phyloP scores from a whole-genome alignment of 139 green algal species.

The Haematococcus sp. region DNA sequence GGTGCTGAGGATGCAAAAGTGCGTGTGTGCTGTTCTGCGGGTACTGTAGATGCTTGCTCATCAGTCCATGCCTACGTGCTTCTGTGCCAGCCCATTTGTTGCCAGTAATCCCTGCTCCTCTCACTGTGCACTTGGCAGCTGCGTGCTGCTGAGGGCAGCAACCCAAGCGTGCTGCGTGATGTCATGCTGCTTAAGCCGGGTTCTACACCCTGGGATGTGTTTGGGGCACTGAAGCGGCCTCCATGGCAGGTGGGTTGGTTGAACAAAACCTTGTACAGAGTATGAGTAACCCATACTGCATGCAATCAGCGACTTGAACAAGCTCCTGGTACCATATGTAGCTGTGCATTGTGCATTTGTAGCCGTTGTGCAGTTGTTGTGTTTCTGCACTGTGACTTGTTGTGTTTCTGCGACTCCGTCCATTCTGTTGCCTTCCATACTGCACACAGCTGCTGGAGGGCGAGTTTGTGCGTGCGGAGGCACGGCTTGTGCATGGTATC shows the following conservation, averaged over 20 bases:
- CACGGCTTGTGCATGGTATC: conserved; percentile 16
- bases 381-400: no score
- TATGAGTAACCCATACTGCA: no score
- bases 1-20: conserved; percentile 38
- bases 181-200: conserved; percentile 48
- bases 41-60: background rate
- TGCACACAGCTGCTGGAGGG: conserved; percentile 38
- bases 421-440: background rate
- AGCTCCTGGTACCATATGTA: no score
- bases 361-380: no score
- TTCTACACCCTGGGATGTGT: conserved; percentile 39
- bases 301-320: no score
- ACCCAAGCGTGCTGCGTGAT: conserved; percentile 40
- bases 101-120: background rate
- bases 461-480: conserved; percentile 54
- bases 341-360: no score
- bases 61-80: background rate
- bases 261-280: no score
- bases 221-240: conserved; percentile 38
- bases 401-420: no score
- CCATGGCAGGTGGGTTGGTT: conserved; percentile 15
- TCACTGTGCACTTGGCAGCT: conserved; percentile 6
- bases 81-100: background rate
- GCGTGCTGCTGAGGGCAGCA: conserved; percentile 25
- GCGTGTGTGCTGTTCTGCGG: background rate